Conservation (phyloP, 2,329 filamentous ascomycete genomes). For the Epichloe baconii region DNA sequence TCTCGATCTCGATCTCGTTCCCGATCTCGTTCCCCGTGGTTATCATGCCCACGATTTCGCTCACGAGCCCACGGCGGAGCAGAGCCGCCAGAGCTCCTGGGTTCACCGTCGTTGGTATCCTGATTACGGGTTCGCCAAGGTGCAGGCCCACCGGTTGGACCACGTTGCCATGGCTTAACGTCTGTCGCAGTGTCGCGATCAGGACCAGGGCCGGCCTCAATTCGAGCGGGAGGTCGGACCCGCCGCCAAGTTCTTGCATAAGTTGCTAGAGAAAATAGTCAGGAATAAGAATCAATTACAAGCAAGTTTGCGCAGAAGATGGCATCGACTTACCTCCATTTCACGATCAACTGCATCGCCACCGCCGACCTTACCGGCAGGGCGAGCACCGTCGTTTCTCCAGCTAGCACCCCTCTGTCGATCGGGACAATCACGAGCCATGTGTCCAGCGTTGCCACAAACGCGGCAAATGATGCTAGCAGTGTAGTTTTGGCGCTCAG, state of each 20-base stretch:
- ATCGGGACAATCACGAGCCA: slow-evolving; percentile 96
- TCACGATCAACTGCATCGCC: slow-evolving; percentile 85
- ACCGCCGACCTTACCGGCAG: slow-evolving; percentile 54
- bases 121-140: slow-evolving; percentile 56
- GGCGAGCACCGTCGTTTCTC: slow-evolving; percentile 58
- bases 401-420: slow-evolving; percentile 81
- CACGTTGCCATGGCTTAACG: slow-evolving; percentile 78
- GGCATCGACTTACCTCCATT: slow-evolving; percentile 62
- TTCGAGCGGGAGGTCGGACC: slow-evolving; percentile 60
- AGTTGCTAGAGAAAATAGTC: slow-evolving; percentile 53
- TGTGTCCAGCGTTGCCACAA: slow-evolving; percentile 94
- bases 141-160: slow-evolving; percentile 69
- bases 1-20: slow-evolving; percentile 5
- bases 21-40: slow-evolving; percentile 17
- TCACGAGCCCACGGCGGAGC: slow-evolving; percentile 52
- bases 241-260: slow-evolving; percentile 90
- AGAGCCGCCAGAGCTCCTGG: slow-evolving; percentile 31
- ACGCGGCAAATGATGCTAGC: slow-evolving; percentile 98
- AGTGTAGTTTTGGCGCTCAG: slow-evolving; percentile 96
- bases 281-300: slow-evolving; percentile 18
- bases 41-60: slow-evolving; percentile 35
- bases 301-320: neutral
- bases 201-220: slow-evolving; percentile 67
- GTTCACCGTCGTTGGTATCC: slow-evolving; percentile 34
- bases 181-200: slow-evolving; percentile 41